Conservation (phyloP, 2,329 filamentous ascomycete species). For the Calonectria ilicicola region DNA sequence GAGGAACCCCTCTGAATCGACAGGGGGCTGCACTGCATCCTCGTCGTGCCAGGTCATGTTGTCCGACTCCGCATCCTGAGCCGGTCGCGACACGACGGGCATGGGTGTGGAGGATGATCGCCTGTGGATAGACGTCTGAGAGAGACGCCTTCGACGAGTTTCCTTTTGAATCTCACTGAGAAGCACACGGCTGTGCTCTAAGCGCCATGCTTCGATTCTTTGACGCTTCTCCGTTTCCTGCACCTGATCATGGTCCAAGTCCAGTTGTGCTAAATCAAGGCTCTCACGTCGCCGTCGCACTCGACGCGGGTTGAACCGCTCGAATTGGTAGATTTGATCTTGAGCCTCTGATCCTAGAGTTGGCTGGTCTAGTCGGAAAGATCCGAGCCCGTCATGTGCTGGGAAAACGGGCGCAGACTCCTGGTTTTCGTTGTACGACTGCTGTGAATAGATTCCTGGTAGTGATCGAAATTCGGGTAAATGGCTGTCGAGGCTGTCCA, state of each 20-base stretch:
- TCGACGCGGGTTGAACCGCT: slow-evolving; percentile 82
- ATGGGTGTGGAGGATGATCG: slow-evolving; percentile 41
- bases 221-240: slow-evolving; percentile 81
- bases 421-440: slow-evolving; percentile 40
- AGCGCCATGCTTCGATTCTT: slow-evolving; percentile 90
- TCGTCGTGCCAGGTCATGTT: slow-evolving; percentile 67
- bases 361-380: slow-evolving; percentile 77
- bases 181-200: slow-evolving; percentile 89
- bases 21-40: slow-evolving; percentile 55
- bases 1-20: slow-evolving; percentile 78
- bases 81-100: slow-evolving; percentile 42
- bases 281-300: slow-evolving; percentile 67
- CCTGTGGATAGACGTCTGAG: slow-evolving; percentile 60
- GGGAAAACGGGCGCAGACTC: slow-evolving; percentile 81
- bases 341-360: slow-evolving; percentile 71
- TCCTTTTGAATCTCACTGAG: slow-evolving; percentile 91
- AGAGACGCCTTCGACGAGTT: slow-evolving; percentile 76
- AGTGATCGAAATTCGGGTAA: slow-evolving; percentile 86
- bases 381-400: slow-evolving; percentile 90
- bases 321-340: slow-evolving; percentile 90
- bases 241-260: slow-evolving; percentile 64
- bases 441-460: slow-evolving; percentile 46
- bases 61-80: slow-evolving; percentile 50
- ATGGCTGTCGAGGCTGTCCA: slow-evolving; percentile 94
- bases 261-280: slow-evolving; percentile 62